Evolutionary conservation across 2,329 filamentous ascomycete species (phyloP).

Genomic region (Colletotrichum tofieldiae): DNA sequence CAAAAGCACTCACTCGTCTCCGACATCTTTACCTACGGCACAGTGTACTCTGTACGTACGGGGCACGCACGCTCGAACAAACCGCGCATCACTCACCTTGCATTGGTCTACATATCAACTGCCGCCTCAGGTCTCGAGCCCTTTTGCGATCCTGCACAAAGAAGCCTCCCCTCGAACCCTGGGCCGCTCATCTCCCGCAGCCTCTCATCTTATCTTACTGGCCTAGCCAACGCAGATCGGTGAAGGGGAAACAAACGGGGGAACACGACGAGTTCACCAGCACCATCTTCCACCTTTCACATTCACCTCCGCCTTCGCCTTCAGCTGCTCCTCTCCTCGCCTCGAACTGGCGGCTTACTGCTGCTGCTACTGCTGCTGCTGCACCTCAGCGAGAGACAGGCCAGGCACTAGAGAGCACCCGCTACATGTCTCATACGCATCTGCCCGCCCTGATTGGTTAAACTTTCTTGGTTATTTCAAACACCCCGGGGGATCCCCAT

Average conservation of each 20-base stretch:
- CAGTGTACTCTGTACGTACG: not conserved
- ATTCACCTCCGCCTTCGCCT: slow-evolving; percentile 7
- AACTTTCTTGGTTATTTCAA: slow-evolving; percentile 25
- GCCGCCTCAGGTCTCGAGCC: slow-evolving; percentile 30
- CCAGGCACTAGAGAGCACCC: slow-evolving; percentile 17
- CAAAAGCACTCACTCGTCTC: not conserved
- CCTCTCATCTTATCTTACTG: slow-evolving; percentile 38
- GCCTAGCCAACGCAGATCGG: slow-evolving; percentile 34
- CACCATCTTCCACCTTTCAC: slow-evolving; percentile 16
- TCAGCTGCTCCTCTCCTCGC: slow-evolving; percentile 1
- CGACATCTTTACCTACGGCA: not conserved
- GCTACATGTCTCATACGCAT: slow-evolving; percentile 36
- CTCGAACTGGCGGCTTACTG: slow-evolving; percentile 6
- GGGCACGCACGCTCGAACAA: not conserved
- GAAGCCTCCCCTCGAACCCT: slow-evolving; percentile 19
- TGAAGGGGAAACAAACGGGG: slow-evolving; percentile 16
- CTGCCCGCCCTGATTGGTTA: slow-evolving; percentile 29
- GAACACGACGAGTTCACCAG: slow-evolving; percentile 3
- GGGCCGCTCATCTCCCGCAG: slow-evolving; percentile 39
- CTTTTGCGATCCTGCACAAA: slow-evolving; percentile 25
- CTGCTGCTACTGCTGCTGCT: slow-evolving; percentile 21
- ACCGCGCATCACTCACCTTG: not conserved
- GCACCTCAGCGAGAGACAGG: slow-evolving; percentile 42
- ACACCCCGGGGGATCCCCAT: slow-evolving; percentile 29
- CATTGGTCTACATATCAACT: slow-evolving; percentile 20